Evolutionary conservation across 169 alveolate species (phyloP), one percentile per base, ranked within the genome.

Genomic region (Fabrea salina): DNA sequence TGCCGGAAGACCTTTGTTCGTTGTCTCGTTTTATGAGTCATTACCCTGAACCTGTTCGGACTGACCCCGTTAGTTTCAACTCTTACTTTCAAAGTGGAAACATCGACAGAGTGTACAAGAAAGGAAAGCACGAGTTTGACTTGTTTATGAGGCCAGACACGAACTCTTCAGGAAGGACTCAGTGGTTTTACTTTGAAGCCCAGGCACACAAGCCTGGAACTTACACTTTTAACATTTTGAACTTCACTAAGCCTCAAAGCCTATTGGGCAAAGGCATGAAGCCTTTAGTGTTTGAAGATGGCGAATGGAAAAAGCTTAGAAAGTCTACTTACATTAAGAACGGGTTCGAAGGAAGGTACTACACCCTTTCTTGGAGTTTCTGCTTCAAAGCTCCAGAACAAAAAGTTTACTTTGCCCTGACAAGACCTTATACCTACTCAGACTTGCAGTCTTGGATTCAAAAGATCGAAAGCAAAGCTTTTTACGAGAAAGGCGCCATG

Each of bases 371-470:
- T 16, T 61, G 27, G 27, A 22, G 7, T 5, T 61, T 30, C 11
- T 33, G 35, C 16, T 61, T 61, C 3, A 40, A 61, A 30, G 32
- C n/a, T n/a, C 92, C 90, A 43, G 54, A 84, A n/a, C 96, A 92
- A 51, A 72, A 74, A 40, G 95, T 89, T 6, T 93, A 80, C 78
- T 90, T 93, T 66, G 92, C 97, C 11, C 87, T 90, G 43, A 84
- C 91, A 41, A 85, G 71, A 43, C 97, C 97, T 0, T 93, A 91
- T 67, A 91, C 96, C n/a, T 89, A 86, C 59, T 58, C 96, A 0
- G 90, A 90, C 64, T 76, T 90, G 39, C 87, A 79, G 16, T 8
- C 22, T 66, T 80, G 72, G 16, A 59, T 76, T 25, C 37, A 49
- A 71, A 76, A 89, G 13, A 49, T 95, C 47, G 93, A 93, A 74